Evolutionary conservation across 768 basidiomycete genomes (phyloP).

Genomic region (Trametes gibbosa): DNA sequence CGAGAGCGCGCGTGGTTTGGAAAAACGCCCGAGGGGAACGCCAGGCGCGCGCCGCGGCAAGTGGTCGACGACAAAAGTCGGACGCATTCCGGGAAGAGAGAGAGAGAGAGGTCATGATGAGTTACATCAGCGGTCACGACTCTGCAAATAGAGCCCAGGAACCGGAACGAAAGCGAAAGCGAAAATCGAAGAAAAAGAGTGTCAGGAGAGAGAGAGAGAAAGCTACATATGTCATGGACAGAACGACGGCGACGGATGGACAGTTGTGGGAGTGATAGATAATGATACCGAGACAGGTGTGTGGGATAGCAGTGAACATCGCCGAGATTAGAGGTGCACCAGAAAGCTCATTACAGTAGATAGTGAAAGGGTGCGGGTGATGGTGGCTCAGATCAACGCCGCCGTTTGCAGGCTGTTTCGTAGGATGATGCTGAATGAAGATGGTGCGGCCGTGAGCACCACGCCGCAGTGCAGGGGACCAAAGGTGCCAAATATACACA

Average conservation of each 20-base stretch:
- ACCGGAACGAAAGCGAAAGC: slow-evolving; percentile 5
- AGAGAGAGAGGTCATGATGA: slow-evolving; percentile 12
- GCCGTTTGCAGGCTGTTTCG: slow-evolving; percentile 64
- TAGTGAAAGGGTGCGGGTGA: background rate
- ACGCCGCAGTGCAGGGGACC: background rate
- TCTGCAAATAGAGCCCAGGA: background rate
- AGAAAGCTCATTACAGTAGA: slow-evolving; percentile 6
- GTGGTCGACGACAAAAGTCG: background rate
- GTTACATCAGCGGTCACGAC: slow-evolving; percentile 17
- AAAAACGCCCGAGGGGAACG: slow-evolving; percentile 4
- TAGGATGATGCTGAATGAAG: slow-evolving; percentile 58
- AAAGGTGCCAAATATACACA: slow-evolving; percentile 17
- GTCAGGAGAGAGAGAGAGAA: too few relatives aligned
- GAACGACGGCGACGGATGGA: background rate
- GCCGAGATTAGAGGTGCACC: slow-evolving; percentile 2
- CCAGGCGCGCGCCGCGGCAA: too few relatives aligned
- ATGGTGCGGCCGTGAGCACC: slow-evolving; percentile 15
- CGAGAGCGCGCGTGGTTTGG: background rate
- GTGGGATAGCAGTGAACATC: slow-evolving; percentile 8
- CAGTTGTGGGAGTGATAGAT: slow-evolving; percentile 3
- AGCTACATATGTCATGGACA: slow-evolving; percentile 16
- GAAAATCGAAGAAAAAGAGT: slow-evolving; percentile 2
- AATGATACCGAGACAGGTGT: slow-evolving; percentile 11
- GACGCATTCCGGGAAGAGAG: background rate
- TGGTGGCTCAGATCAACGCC: slow-evolving; percentile 51